Evolutionary conservation across 176 grass and related monocot species (phyloP).

Genomic region (Poa annua): DNA sequence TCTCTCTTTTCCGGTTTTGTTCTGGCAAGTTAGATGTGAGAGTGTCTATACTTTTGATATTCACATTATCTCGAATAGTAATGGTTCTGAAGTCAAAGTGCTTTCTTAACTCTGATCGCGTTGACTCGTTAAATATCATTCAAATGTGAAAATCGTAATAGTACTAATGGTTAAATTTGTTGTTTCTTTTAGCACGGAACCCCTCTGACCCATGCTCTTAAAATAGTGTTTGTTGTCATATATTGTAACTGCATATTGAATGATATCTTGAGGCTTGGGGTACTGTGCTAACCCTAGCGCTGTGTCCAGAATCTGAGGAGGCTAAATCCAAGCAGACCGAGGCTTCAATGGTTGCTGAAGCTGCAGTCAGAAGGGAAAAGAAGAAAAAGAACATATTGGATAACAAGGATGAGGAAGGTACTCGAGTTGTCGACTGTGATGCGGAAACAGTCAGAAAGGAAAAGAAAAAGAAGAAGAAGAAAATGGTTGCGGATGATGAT

Average conservation of each 20-base stretch:
- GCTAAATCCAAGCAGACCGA: slow-evolving; percentile 33
- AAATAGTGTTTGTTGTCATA: neutral
- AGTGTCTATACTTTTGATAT: neutral
- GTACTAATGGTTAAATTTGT: neutral
- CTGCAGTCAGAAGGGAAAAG: slow-evolving; percentile 42
- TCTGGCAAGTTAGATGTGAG: neutral
- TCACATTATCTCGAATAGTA: neutral
- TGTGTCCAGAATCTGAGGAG: slow-evolving; percentile 54
- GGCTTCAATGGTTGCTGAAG: slow-evolving; percentile 33
- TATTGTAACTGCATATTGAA: slow-evolving; percentile 19
- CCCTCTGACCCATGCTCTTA: neutral
- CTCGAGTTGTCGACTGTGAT: slow-evolving; percentile 22
- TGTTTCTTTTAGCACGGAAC: neutral
- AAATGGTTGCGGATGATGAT: slow-evolving; percentile 44
- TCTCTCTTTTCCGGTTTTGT: slow-evolving; percentile 25
- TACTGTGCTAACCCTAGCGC: slow-evolving; percentile 36
- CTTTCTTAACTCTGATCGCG: neutral
- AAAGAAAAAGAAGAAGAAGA: slow-evolving; percentile 23
- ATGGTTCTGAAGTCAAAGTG: neutral
- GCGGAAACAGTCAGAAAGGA: slow-evolving; percentile 47
- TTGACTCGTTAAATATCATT: neutral
- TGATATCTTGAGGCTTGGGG: neutral
- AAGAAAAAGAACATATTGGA: slow-evolving; percentile 42
- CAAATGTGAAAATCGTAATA: neutral
- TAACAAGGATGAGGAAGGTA: slow-evolving; percentile 48